Evolutionary conservation across 352 stramenopile species (phyloP), one percentile per base, ranked within the genome.

Genomic region (Phytopythium boreale): DNA sequence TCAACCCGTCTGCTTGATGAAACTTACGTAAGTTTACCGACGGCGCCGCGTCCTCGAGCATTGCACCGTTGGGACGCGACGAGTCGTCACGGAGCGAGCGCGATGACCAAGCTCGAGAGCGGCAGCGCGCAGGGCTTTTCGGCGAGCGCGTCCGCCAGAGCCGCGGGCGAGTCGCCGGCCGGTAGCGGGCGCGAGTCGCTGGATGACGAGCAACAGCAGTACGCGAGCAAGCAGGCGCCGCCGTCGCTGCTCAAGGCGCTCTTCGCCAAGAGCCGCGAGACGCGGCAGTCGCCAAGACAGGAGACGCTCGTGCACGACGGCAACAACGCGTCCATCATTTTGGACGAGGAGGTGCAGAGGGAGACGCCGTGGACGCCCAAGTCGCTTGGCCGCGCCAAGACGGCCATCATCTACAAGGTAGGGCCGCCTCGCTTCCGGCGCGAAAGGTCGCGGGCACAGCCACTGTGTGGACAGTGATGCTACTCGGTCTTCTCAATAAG

Each of bases 391-490:
- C 80, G 87, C 41, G 84, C 87, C 36, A 95, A 95, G 66, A 90
- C 83, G 0, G 87, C 84, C 7, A 93, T 95, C 56, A 86, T 95
- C 39, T 95, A 95, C 75, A 92, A 93, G 71, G 87, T 93, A n/a
- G n/a, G n/a, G n/a, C n/a, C n/a, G n/a, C n/a, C n/a, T n/a, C n/a
- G n/a, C n/a, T n/a, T n/a, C n/a, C n/a, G n/a, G n/a, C n/a, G n/a
- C n/a, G n/a, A n/a, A n/a, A 37, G 41, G 44, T 51, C 44, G 44
- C 44, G n/a, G 44, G 11, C n/a, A 20, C n/a, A 26, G n/a, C n/a
- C n/a, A n/a, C n/a, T n/a, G n/a, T n/a, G n/a, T n/a, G n/a, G n/a
- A n/a, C n/a, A n/a, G n/a, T n/a, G n/a, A n/a, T n/a, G n/a, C n/a
- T n/a, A n/a, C n/a, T n/a, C n/a, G n/a, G n/a, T n/a, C n/a, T 4